These are phyloP conservation scores for Monosporascus sp. DNA, from an alignment of 2,329 filamentous ascomycete genomes.

Conservation along the genomic window DNA sequence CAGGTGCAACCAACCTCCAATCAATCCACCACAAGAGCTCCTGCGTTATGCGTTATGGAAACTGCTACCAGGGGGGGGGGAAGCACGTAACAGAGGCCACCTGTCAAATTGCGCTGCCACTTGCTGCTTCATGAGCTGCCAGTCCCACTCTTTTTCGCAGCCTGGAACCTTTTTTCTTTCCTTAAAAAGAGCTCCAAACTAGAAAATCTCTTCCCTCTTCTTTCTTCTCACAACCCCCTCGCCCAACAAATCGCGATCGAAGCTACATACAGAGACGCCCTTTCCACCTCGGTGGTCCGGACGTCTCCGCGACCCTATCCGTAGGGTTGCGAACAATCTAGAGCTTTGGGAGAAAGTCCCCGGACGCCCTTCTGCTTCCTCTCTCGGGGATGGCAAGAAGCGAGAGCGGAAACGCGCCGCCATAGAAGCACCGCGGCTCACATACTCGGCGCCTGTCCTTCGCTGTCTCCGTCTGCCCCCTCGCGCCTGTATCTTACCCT, in stretches of 20 bases:
- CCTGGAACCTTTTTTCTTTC: background rate
- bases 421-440: conserved; percentile 98
- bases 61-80: too few relatives aligned
- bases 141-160: background rate
- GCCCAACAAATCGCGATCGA: conserved; percentile 99
- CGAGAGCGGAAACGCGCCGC: conserved; percentile 94
- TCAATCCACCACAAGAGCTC: too few relatives aligned
- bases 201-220: conserved; percentile 23
- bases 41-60: too few relatives aligned
- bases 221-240: conserved; percentile 63
- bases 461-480: conserved; percentile 27
- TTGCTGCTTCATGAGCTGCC: background rate
- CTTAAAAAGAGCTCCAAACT: conserved; percentile 8
- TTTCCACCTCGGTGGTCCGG: conserved; percentile 28
- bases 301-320: conserved; percentile 28
- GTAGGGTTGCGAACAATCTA: conserved; percentile 2
- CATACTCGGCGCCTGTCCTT: conserved; percentile 52
- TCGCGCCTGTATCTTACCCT: conserved; percentile 30
- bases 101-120: background rate
- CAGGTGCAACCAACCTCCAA: too few relatives aligned
- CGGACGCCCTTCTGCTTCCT: conserved; percentile 60
- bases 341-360: conserved; percentile 99
- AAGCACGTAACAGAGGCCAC: background rate
- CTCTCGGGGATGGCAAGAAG: conserved; percentile 33
- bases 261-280: conserved; percentile 84